Conservation (phyloP, 2,329 filamentous ascomycete genomes). For the Pseudocercospora fijiensis region DNA sequence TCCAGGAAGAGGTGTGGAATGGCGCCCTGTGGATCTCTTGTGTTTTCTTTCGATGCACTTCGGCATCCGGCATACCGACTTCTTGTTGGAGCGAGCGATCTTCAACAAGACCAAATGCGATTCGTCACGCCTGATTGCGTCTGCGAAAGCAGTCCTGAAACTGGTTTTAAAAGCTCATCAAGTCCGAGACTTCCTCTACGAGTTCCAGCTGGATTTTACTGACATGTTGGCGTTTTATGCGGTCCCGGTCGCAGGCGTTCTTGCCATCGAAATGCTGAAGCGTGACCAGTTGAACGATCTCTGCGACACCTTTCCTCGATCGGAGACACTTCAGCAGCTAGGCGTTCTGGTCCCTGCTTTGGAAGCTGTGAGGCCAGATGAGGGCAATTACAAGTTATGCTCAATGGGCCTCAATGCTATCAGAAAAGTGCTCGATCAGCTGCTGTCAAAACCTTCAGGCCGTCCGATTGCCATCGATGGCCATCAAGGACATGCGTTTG, state of each 20-base stretch:
- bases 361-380: constrained; percentile 20
- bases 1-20: constrained; percentile 12
- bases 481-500: not conserved
- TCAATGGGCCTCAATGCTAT: constrained; percentile 26
- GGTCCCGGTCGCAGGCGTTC: constrained; percentile 23
- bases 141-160: constrained; percentile 18
- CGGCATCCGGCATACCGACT: constrained; percentile 16
- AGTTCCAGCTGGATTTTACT: constrained; percentile 23
- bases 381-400: constrained; percentile 24
- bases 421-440: constrained; percentile 24
- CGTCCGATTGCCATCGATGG: not conserved
- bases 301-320: constrained; percentile 19
- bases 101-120: constrained; percentile 19
- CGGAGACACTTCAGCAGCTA: constrained; percentile 24
- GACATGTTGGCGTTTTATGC: constrained; percentile 24
- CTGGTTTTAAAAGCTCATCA: constrained; percentile 19
- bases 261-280: constrained; percentile 26
- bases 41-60: constrained; percentile 18
- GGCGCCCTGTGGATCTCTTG: constrained; percentile 21
- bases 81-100: constrained; percentile 25
- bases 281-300: constrained; percentile 17
- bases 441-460: constrained; percentile 15
- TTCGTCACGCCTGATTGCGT: constrained; percentile 14
- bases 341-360: constrained; percentile 21
- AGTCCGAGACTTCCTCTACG: constrained; percentile 18